Base-by-base conservation (phyloP, 345 rosid genomes). In the Brassica nigra region DNA sequence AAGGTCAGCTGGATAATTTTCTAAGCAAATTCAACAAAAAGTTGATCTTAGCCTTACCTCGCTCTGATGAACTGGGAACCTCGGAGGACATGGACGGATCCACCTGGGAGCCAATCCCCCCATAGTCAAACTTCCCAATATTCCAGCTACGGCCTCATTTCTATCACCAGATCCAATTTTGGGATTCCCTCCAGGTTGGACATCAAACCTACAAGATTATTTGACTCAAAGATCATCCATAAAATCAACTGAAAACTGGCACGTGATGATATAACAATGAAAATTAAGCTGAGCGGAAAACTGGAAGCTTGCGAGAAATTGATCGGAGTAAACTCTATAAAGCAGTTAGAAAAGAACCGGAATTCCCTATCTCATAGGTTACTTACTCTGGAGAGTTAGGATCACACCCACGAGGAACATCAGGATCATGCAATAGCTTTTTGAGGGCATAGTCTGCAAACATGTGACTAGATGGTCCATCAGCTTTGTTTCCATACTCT, bases 151-250 rank as follows among this genome's bases (percentile, higher is more conserved):
- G 76, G 86, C 78, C 79, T 93, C 97, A 59, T 90, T 89, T 84
- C 94, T 87, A 82, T 90, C 93, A 76, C 98, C 99, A 69, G 85
- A 86, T 82, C 96, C 99, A 84, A 91, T 87, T 86, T 89, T 93
- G 71, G 85, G 67, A 79, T 88, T 89, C 77, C 71, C 83, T 75
- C 96, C 96, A 55, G 87, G 84, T 84, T 87, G 93, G 84, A 93
- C 80, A 79, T 93, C 95, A 84, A 95, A 89, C 90, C 98, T 95
- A 76, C 62, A 83, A 73, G 39, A 18, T 80, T n/a, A 65, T 70
- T 63, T 39, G 72, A 55, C 78, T 28, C 28, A 58, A 15, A 7
- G 61, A 62, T 76, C 76, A 76, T 52, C 61, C 47, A 74, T 68
- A 42, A 67, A 80, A 70, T 71, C 75, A 76, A 72, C 58, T 44